These are phyloP conservation scores for Elaeis guineensis DNA, from an alignment of 176 grass and related monocot genomes.

Conservation along the genomic window DNA sequence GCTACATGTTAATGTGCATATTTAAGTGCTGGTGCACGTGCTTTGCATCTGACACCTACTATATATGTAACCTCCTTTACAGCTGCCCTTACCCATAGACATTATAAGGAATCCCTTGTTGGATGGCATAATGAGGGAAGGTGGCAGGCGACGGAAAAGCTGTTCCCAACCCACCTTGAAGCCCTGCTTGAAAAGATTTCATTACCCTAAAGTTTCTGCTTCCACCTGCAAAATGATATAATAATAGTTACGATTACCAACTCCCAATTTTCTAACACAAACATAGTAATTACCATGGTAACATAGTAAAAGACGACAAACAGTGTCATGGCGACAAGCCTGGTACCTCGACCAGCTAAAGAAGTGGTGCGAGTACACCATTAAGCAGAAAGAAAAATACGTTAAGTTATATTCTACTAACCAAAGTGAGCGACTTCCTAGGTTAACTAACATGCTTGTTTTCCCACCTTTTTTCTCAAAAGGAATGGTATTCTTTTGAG, in stretches of 20 bases:
- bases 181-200: conserved; percentile 18
- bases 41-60: too few relatives aligned
- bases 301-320: too few relatives aligned
- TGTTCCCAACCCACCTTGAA: conserved; percentile 11
- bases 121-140: conserved; percentile 18
- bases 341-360: too few relatives aligned
- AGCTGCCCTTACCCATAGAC: conserved; percentile 20
- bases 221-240: conserved; percentile 2
- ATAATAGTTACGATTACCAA: too few relatives aligned
- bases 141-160: conserved; percentile 15
- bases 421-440: not conserved
- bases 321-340: too few relatives aligned
- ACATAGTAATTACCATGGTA: too few relatives aligned
- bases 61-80: too few relatives aligned
- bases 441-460: not conserved
- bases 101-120: conserved; percentile 15
- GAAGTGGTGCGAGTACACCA: not conserved
- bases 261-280: too few relatives aligned
- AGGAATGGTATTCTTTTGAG: not conserved
- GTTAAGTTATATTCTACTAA: not conserved
- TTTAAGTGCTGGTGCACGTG: too few relatives aligned
- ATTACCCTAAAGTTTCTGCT: conserved; percentile 17
- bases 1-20: too few relatives aligned
- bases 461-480: conserved; percentile 2
- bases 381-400: not conserved